Base-by-base conservation (phyloP, 768 basidiomycete genomes). In the Suillus hirtellus region DNA sequence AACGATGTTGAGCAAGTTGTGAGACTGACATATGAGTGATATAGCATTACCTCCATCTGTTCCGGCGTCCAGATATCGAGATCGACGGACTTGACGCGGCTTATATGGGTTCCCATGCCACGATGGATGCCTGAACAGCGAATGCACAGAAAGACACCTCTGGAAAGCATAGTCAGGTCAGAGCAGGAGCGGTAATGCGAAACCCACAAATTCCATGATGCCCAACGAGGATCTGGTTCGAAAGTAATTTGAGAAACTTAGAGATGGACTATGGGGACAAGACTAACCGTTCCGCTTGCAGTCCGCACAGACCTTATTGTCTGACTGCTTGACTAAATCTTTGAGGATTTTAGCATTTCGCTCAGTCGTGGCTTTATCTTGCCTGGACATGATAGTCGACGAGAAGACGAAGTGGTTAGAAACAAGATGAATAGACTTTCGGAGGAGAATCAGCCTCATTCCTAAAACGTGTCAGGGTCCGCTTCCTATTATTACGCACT, bases 61-160 rank as follows among this genome's bases (percentile, higher is more conserved):
- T 98, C 95, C 3, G 94, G 93, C 9, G 94, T 96, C 96, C 96
- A 99, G 19, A 92, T 86, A 70, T 99, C 96, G 60, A 99, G 87
- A 78, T 99, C 96, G 61, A 99, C 93, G 3, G 95, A 96, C 72
- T 97, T 97, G 73, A 99, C 92, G 72, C 91, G 93, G 78, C 92
- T 93, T 75, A 99, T 97, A 76, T 99, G 96, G 0, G 96, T 98
- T 64, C 96, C 96, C 94, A 99, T 95, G 46, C 93, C 90, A 49
- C 96, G 89, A 77, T 99, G 96, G 63, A 98, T 92, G 35, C 96
- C 96, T 15, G 96, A 98, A 77, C 96, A 99, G 63, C 96, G 87
- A 67, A 99, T 97, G 73, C 96, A 99, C 44, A 99, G 81, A 73
- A 95, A 97, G 2, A 95, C 90, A 27, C 96, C 96, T 34, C 93